These are phyloP conservation scores for Spathaspora gorwiae DNA, from an alignment of 805 yeast species.

Conservation along the genomic window DNA sequence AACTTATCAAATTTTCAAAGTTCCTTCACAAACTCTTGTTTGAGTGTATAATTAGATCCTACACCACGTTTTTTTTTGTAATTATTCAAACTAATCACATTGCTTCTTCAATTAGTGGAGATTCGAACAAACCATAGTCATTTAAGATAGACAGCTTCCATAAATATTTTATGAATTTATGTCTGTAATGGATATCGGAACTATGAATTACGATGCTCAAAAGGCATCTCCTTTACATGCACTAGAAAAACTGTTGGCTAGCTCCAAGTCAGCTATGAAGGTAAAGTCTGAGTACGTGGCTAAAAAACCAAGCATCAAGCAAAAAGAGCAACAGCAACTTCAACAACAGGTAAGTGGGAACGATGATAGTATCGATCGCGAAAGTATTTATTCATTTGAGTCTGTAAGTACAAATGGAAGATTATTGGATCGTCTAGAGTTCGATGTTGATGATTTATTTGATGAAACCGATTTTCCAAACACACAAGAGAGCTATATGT, in stretches of 20 bases:
- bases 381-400: conserved; percentile 40
- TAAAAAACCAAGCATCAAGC: background rate
- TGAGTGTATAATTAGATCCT: too few species aligned
- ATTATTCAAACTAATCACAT: too few species aligned
- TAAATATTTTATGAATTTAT: too few species aligned
- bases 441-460: conserved; percentile 21
- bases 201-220: too few species aligned
- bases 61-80: too few species aligned
- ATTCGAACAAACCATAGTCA: too few species aligned
- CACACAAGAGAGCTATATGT: conserved; percentile 16
- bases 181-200: too few species aligned
- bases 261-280: background rate
- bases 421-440: conserved; percentile 33
- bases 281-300: background rate
- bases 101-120: too few species aligned
- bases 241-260: background rate
- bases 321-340: background rate
- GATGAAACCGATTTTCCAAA: conserved; percentile 10
- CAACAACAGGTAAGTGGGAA: background rate
- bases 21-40: too few species aligned
- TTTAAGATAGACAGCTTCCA: too few species aligned
- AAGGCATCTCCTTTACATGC: background rate
- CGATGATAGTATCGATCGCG: conserved; percentile 17
- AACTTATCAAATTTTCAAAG: too few species aligned
- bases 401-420: conserved; percentile 41